Conservation (phyloP, 73 alveolate genomes). For the Tetrahymena malaccensis region DNA sequence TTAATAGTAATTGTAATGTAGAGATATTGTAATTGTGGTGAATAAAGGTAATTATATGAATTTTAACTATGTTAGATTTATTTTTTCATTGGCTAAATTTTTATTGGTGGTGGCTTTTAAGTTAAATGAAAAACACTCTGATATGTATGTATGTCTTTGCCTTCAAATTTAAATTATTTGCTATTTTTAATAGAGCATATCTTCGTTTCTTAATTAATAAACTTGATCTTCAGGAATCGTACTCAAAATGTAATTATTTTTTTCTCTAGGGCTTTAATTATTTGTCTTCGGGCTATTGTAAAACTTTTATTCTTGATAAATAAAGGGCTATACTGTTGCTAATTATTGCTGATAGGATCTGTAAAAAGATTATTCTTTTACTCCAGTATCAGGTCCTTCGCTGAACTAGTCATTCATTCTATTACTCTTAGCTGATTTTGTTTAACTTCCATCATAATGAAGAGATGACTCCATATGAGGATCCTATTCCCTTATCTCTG, state of each 20-base stretch:
- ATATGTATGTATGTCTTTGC: too few species aligned
- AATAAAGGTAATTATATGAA: too few species aligned
- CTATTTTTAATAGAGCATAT: not conserved
- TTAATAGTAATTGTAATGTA: too few species aligned
- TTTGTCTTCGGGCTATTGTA: not conserved
- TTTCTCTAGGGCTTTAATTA: not conserved
- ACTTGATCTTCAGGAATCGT: not conserved
- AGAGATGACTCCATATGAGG: not conserved
- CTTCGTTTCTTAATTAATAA: not conserved
- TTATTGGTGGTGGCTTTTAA: not conserved
- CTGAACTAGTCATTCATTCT: not conserved
- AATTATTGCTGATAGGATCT: not conserved
- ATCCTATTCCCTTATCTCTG: not conserved
- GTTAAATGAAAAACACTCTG: not conserved
- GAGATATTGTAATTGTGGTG: too few species aligned
- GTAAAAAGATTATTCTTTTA: not conserved
- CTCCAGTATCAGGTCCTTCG: not conserved
- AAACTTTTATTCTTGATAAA: not conserved
- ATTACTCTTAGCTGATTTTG: not conserved
- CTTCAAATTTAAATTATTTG: not conserved
- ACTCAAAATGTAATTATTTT: not conserved
- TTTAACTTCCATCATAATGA: not conserved
- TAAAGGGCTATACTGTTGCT: not conserved
- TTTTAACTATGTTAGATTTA: too few species aligned
- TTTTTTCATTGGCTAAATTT: not conserved